Conservation (phyloP, 305 asterid genomes). For the Caryopteris hybrid region DNA sequence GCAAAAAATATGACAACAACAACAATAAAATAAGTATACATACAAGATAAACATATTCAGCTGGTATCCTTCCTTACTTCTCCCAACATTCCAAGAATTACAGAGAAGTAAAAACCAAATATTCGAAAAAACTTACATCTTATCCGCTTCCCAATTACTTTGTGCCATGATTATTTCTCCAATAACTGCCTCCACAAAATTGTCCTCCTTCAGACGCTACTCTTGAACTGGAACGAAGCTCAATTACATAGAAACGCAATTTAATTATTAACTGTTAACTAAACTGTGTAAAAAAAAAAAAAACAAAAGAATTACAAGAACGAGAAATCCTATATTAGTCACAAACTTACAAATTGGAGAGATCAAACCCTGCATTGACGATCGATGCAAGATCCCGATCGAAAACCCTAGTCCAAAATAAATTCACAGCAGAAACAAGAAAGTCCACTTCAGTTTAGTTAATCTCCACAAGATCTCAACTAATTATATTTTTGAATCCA, state of each 20-base stretch:
- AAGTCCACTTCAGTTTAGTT: slow-evolving; percentile 17
- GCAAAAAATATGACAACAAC: neutral
- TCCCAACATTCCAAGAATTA: slow-evolving; percentile 6
- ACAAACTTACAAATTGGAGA: slow-evolving; percentile 31
- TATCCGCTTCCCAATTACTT: slow-evolving; percentile 99
- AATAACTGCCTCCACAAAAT: slow-evolving; percentile 17
- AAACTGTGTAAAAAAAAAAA: slow-evolving; percentile 1
- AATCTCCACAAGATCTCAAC: slow-evolving; percentile 10
- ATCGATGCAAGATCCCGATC: slow-evolving; percentile 41
- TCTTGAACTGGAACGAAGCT: slow-evolving; percentile 27
- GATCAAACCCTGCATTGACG: slow-evolving; percentile 49
- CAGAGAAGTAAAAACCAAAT: neutral
- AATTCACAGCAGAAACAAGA: slow-evolving; percentile 13
- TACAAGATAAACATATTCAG: neutral
- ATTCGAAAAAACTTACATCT: slow-evolving; percentile 54
- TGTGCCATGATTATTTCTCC: slow-evolving; percentile 64
- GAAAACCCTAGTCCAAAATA: slow-evolving; percentile 23
- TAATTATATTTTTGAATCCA: neutral
- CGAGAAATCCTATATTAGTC: slow-evolving; percentile 17
- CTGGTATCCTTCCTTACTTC: neutral
- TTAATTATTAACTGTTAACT: slow-evolving; percentile 5
- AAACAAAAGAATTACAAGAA: neutral
- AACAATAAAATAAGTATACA: neutral
- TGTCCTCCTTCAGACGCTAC: slow-evolving; percentile 19
- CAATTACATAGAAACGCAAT: slow-evolving; percentile 16